phyloP scores from a whole-genome alignment of 2,329 filamentous ascomycete species.

The Exserohilum turcica region DNA sequence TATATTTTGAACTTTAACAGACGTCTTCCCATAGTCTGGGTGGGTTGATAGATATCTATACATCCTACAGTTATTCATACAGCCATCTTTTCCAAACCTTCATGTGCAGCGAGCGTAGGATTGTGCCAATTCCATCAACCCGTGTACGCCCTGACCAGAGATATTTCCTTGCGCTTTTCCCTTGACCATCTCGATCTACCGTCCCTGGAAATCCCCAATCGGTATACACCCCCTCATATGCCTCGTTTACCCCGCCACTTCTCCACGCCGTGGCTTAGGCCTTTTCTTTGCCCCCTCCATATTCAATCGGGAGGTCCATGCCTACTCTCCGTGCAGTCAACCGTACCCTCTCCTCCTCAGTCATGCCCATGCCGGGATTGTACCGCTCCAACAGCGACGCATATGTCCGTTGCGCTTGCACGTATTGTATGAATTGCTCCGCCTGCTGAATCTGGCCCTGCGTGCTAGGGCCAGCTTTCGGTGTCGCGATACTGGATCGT shows the following conservation, averaged over 20 bases:
- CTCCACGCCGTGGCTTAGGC: neutral
- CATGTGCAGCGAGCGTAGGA: too few species aligned
- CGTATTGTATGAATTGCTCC: constrained; percentile 80
- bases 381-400: constrained; percentile 83
- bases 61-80: neutral
- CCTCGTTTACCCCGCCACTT: neutral
- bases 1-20: neutral
- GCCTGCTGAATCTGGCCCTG: constrained; percentile 56
- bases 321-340: constrained; percentile 86
- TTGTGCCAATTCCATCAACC: neutral
- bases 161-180: neutral
- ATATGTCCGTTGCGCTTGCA: constrained; percentile 85
- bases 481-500: constrained; percentile 63
- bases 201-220: neutral
- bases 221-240: neutral
- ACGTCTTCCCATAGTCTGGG: neutral
- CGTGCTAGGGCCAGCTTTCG: constrained; percentile 1
- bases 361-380: constrained; percentile 89
- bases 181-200: neutral
- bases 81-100: neutral
- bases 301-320: constrained; percentile 81
- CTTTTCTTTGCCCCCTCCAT: constrained; percentile 20
- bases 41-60: constrained; percentile 9
- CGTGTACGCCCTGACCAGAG: neutral
- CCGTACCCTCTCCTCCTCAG: constrained; percentile 79